A percentile compares a stretch with the other conserved stretches of the same genome.
Evolutionary conservation across 257 asterid species (phyloP).

Genomic region (Solanum peruvianum): DNA sequence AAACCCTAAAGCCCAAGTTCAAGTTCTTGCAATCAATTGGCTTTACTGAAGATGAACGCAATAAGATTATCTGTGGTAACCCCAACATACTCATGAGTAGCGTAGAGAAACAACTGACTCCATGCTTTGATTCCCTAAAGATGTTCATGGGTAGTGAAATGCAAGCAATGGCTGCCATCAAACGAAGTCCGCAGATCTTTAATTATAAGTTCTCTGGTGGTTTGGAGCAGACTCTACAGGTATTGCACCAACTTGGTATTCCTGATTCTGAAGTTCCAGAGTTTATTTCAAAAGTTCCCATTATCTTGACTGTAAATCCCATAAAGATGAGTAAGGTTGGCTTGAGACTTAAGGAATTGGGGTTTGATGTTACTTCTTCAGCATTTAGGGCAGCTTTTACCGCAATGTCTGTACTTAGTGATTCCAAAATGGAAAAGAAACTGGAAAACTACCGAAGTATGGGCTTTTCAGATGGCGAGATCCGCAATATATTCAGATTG

Average conservation of each 20-base stretch:
- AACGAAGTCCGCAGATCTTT: background rate
- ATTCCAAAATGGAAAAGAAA: background rate
- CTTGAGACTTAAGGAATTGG: background rate
- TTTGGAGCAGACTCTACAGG: background rate
- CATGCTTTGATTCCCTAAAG: background rate
- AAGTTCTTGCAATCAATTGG: background rate
- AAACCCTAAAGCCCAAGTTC: background rate
- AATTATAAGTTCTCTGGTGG: background rate
- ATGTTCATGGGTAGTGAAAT: background rate
- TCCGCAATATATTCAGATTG: background rate
- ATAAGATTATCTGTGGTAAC: background rate
- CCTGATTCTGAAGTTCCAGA: background rate
- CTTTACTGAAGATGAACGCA: background rate
- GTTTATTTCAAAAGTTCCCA: background rate
- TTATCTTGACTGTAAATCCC: background rate
- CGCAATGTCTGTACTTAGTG: background rate
- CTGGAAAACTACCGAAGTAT: background rate
- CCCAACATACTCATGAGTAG: background rate
- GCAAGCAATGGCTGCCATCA: background rate
- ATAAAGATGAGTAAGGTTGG: background rate
- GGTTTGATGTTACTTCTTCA: background rate
- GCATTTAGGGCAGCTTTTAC: background rate
- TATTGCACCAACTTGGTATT: background rate
- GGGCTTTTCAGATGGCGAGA: background rate
- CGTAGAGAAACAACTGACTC: background rate